Evolutionary conservation across 306 rosid species (phyloP), one percentile per base, ranked within the genome.

Genomic region (Vigna angularis): DNA sequence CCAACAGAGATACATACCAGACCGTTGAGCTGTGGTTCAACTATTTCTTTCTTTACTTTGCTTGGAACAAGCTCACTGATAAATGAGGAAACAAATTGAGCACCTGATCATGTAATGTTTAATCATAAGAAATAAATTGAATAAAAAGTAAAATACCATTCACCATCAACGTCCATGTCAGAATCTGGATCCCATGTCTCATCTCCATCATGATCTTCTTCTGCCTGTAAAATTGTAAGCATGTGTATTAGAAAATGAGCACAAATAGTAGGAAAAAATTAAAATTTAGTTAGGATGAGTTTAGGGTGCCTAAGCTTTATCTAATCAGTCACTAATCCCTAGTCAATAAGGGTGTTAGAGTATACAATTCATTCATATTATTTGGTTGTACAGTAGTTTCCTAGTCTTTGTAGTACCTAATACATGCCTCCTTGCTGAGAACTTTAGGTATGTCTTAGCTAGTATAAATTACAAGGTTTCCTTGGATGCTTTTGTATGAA

Each of bases 371-470:
- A 40, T 9, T 40, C 11, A 5, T 40, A 8, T 40, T 40, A 40
- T 40, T 40, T 38, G 42, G 42, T 38, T 38, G 42, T 7, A 38
- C 42, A 38, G 42, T 38, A 38, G 42, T 38, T 40, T 7, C 45
- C 10, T 40, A 40, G 45, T 40, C 11, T 40, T 2, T 40, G 11
- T 40, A 42, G 47, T 42, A 42, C 13, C 0, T 42, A 3, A 96
- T 81, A 98, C 99, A 30, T 93, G 99, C 79, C 98, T 96, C 80
- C 99, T 96, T 76, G 99, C 96, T 44, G 99, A 96, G 80, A 86
- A 96, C 86, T 96, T 96, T 92, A 93, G 94, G 99, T 96, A 66
- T 75, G 77, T 49, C 34, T 17, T 17, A 1, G 57, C 36, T 69
- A 34, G 52, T 74, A 28, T 52, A 45, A 45, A 45, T 11, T 45